A percentile compares a stretch with the other conserved stretches of the same genome.
These are phyloP conservation scores for Crithidia bombi DNA, from an alignment of 208 protist species.

Conservation along the genomic window DNA sequence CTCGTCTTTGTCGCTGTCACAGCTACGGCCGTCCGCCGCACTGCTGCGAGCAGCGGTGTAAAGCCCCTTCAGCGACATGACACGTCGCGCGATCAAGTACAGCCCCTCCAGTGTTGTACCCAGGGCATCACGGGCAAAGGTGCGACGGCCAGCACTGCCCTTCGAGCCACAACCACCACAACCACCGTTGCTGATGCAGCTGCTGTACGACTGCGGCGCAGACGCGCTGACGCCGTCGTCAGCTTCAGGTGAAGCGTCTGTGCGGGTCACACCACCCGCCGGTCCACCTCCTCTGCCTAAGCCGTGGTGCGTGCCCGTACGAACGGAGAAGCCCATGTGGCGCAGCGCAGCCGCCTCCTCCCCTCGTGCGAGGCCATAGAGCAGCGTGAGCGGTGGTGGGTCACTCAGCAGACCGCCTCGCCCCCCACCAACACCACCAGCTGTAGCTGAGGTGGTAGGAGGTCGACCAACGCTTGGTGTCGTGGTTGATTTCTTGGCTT, in stretches of 20 bases:
- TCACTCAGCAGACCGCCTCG: neutral
- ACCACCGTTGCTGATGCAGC: neutral
- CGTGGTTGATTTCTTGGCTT: neutral
- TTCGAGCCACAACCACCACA: conserved; percentile 17
- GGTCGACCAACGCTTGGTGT: no score
- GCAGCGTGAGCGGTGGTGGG: conserved; percentile 9
- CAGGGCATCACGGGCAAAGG: conserved; percentile 46
- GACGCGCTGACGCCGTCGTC: neutral
- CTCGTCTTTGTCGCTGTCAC: neutral
- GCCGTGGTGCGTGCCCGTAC: conserved; percentile 18
- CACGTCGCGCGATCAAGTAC: conserved; percentile 46
- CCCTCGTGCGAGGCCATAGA: conserved; percentile 20
- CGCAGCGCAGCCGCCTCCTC: conserved; percentile 23
- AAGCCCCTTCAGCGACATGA: conserved; percentile 37
- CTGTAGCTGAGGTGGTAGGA: no score
- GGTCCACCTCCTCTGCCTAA: conserved; percentile 11
- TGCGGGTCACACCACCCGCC: neutral
- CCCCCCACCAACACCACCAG: neutral
- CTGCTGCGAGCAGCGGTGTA: conserved; percentile 7
- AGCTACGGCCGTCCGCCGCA: neutral
- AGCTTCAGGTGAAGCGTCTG: neutral
- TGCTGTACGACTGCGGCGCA: neutral
- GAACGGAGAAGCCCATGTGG: conserved; percentile 34
- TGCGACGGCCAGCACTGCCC: conserved; percentile 23
- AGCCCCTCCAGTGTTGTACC: conserved; percentile 48